Evolutionary conservation across 1,139 yeast species (phyloP).

Genomic region (Torulaspora pretoriensis): DNA sequence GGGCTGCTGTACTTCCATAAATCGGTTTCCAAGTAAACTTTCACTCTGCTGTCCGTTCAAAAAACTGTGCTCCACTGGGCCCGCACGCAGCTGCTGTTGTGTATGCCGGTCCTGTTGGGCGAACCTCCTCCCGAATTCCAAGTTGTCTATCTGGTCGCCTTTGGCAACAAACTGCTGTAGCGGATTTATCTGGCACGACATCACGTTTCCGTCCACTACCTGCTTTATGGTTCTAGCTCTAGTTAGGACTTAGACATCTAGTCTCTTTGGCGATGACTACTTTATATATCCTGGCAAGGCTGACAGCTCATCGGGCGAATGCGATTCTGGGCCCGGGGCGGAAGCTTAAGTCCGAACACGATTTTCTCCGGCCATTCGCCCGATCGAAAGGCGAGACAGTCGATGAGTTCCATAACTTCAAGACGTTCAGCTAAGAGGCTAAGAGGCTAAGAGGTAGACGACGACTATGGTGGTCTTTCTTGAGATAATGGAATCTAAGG

Average conservation of each 20-base stretch:
- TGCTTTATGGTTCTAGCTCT: too few species aligned
- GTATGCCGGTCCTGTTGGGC: neutral
- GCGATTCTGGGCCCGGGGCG: too few species aligned
- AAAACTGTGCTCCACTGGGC: neutral
- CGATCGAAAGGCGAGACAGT: too few species aligned
- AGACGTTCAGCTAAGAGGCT: too few species aligned
- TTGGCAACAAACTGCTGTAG: constrained; percentile 20
- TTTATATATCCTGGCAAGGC: neutral
- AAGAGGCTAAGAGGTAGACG: too few species aligned
- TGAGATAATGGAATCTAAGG: too few species aligned
- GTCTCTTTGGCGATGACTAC: neutral
- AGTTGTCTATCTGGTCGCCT: constrained; percentile 12
- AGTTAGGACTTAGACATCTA: too few species aligned
- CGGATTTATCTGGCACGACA: constrained; percentile 22
- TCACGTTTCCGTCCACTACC: neutral
- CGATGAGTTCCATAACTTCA: too few species aligned
- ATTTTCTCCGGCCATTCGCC: too few species aligned
- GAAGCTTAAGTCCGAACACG: too few species aligned
- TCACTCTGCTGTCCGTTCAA: constrained; percentile 1
- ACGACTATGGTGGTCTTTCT: too few species aligned
- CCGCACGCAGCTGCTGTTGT: constrained; percentile 1
- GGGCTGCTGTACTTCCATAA: constrained; percentile 8
- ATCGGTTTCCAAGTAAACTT: neutral
- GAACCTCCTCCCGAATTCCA: constrained; percentile 4
- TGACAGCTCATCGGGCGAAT: neutral